Evolutionary conservation across 495 filamentous ascomycete species (phyloP).

Genomic region (Neurospora pannonica): DNA sequence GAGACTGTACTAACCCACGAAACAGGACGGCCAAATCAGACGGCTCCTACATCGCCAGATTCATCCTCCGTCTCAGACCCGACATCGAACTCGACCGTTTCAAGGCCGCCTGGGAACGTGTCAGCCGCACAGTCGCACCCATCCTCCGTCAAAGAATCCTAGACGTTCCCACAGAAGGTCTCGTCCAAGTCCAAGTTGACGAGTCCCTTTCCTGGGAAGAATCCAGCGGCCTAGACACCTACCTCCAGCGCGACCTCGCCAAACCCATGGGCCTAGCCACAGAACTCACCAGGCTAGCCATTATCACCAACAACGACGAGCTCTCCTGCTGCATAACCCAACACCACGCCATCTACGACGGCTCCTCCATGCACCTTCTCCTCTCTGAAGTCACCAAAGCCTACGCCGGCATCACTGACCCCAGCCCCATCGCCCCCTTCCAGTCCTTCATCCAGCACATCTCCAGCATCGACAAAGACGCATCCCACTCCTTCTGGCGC

Average conservation of each 20-base stretch:
- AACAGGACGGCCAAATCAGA: constrained; percentile 36
- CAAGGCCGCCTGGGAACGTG: constrained; percentile 39
- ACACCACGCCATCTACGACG: constrained; percentile 59
- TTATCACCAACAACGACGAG: constrained; percentile 2
- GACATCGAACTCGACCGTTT: constrained; percentile 33
- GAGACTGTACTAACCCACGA: neutral
- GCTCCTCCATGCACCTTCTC: constrained; percentile 43
- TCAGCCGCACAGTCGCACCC: constrained; percentile 9
- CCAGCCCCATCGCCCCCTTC: constrained; percentile 19
- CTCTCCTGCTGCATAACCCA: constrained; percentile 42
- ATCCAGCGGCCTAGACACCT: neutral
- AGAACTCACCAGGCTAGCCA: constrained; percentile 14
- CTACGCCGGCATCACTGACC: constrained; percentile 1
- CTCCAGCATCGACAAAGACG: constrained; percentile 5
- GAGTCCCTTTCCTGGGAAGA: neutral
- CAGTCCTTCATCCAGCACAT: constrained; percentile 35
- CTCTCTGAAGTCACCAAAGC: constrained; percentile 3
- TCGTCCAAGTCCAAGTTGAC: constrained; percentile 10
- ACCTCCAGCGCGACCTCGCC: neutral
- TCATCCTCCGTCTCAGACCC: constrained; percentile 33
- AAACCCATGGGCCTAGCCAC: neutral
- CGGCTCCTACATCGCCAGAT: constrained; percentile 31
- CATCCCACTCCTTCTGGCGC: neutral
- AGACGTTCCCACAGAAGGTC: constrained; percentile 7
- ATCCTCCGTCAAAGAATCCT: constrained; percentile 63